phyloP scores from a whole-genome alignment of 805 yeast species.

The Wickerhamiella slavikovae region DNA sequence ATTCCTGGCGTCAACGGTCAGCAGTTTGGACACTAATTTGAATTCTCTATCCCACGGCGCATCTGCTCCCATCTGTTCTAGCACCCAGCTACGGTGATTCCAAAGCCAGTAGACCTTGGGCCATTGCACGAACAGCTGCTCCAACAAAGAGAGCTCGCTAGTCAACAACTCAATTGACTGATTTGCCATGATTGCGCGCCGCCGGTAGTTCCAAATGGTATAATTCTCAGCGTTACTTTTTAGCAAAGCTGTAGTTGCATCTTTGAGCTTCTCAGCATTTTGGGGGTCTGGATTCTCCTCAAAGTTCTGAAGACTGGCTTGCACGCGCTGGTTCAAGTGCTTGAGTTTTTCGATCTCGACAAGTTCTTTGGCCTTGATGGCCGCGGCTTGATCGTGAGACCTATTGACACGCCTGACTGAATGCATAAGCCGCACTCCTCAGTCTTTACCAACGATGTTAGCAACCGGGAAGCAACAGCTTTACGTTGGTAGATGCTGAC shows the following conservation, averaged over 20 bases:
- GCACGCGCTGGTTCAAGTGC: slow-evolving; percentile 23
- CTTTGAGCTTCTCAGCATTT: slow-evolving; percentile 24
- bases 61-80: slow-evolving; percentile 20
- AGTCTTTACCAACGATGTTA: not conserved
- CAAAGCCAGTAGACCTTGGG: slow-evolving; percentile 97
- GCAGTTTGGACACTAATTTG: slow-evolving; percentile 41
- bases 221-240: slow-evolving; percentile 67
- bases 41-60: slow-evolving; percentile 55
- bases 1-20: slow-evolving; percentile 60
- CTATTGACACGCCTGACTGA: slow-evolving; percentile 43
- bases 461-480: not conserved
- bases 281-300: slow-evolving; percentile 16
- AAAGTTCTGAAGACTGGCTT: too few species aligned
- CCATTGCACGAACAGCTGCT: slow-evolving; percentile 33
- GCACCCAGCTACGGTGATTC: slow-evolving; percentile 79
- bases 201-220: slow-evolving; percentile 74
- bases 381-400: slow-evolving; percentile 31
- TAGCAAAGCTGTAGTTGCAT: slow-evolving; percentile 36
- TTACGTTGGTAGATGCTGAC: not conserved
- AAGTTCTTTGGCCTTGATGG: slow-evolving; percentile 37
- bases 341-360: slow-evolving; percentile 37
- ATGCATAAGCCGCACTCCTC: slow-evolving; percentile 25
- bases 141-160: slow-evolving; percentile 40
- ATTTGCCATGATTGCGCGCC: slow-evolving; percentile 35
- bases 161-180: slow-evolving; percentile 20